Evolutionary conservation across 2,329 filamentous ascomycete species (phyloP).

Genomic region (Emmonsia crescens): DNA sequence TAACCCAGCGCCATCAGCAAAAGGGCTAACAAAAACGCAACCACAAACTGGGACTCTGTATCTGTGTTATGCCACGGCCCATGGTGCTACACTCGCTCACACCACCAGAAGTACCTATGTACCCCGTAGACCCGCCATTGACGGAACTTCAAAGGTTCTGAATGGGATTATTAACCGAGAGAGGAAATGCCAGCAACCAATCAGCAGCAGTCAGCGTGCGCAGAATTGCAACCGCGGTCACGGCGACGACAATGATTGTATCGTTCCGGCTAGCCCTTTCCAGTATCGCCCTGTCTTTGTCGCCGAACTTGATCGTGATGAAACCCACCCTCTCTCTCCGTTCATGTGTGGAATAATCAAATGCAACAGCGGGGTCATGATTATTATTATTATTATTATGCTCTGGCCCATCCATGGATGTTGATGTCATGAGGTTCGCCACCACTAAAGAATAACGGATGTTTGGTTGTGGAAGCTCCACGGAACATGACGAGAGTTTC

Average conservation of each 20-base stretch:
- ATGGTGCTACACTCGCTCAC: not conserved
- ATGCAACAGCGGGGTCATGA: not conserved
- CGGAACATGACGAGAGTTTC: not conserved
- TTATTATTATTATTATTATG: too few species aligned
- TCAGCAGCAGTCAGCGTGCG: not conserved
- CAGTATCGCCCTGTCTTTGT: not conserved
- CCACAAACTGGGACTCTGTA: not conserved
- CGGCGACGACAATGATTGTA: not conserved
- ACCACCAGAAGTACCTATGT: not conserved
- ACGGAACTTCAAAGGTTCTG: not conserved
- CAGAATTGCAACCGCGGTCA: not conserved
- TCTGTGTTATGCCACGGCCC: not conserved
- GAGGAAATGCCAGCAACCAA: not conserved
- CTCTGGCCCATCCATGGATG: not conserved
- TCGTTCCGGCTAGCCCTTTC: not conserved
- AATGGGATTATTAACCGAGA: not conserved
- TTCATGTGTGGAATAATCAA: not conserved
- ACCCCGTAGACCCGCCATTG: too few species aligned
- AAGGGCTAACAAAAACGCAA: not conserved
- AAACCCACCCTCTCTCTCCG: not conserved
- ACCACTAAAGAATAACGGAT: too few species aligned
- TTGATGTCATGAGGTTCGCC: not conserved
- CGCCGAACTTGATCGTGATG: not conserved
- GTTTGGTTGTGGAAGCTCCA: not conserved
- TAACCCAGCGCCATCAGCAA: not conserved